These are phyloP conservation scores for Rhizopogon rudus DNA, from an alignment of 768 basidiomycete species.

Conservation along the genomic window DNA sequence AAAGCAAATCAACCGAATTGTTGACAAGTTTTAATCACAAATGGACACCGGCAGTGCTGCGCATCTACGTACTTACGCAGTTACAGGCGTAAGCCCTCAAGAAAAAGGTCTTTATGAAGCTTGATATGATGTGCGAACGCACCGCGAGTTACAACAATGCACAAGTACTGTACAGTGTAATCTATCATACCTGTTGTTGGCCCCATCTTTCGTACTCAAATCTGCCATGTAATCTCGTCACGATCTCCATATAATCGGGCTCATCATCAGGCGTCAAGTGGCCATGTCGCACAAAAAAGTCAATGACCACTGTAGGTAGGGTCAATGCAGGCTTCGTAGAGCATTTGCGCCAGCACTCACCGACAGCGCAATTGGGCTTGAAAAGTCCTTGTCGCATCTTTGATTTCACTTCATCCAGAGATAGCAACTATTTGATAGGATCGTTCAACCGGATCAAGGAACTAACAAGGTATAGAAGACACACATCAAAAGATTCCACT, in stretches of 20 bases:
- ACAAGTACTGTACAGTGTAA: background rate
- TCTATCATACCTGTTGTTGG: no score
- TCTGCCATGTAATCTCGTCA: conserved; percentile 65
- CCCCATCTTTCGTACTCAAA: conserved; percentile 62
- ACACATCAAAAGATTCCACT: conserved; percentile 88
- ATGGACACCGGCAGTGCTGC: background rate
- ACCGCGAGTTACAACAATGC: background rate
- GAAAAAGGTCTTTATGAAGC: background rate
- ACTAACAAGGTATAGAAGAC: conserved; percentile 10
- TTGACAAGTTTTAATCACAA: no score
- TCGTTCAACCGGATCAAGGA: background rate
- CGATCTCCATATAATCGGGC: conserved; percentile 72
- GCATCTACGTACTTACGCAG: background rate
- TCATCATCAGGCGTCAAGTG: conserved; percentile 87
- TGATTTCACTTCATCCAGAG: conserved; percentile 54
- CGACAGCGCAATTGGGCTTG: conserved; percentile 90
- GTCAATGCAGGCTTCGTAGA: background rate
- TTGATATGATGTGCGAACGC: background rate
- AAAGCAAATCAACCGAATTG: no score
- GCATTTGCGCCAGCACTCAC: conserved; percentile 34
- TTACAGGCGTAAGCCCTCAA: no score
- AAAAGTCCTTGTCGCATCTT: conserved; percentile 71
- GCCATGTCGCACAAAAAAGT: conserved; percentile 86
- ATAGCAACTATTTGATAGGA: conserved; percentile 48
- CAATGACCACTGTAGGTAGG: conserved; percentile 65